These are phyloP conservation scores for Sordariomycetes sp. DNA, from an alignment of 2,329 filamentous ascomycete genomes.

Conservation along the genomic window DNA sequence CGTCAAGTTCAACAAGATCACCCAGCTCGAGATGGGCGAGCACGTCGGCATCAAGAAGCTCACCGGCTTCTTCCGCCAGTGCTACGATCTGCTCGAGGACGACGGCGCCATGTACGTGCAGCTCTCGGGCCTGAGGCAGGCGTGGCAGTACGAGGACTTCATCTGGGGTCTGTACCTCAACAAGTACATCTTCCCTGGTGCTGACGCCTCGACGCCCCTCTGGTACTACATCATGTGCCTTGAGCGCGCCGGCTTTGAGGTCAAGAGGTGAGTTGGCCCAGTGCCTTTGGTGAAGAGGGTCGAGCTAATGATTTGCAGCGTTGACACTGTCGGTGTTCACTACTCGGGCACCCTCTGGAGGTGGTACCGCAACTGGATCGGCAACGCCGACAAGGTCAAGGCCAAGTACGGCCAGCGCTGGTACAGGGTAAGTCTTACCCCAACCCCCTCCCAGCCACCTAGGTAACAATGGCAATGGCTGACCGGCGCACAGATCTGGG, in stretches of 20 bases:
- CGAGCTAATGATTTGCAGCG: constrained; percentile 15
- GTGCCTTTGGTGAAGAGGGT: not conserved
- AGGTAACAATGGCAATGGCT: too few species aligned
- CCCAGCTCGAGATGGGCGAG: constrained; percentile 96
- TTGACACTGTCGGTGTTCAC: constrained; percentile 92
- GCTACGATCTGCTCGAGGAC: constrained; percentile 91
- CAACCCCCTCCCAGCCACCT: not conserved
- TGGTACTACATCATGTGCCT: constrained; percentile 76
- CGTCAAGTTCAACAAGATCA: constrained; percentile 85
- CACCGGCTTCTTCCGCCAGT: constrained; percentile 66
- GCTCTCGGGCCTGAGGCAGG: constrained; percentile 83
- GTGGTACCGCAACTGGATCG: constrained; percentile 98
- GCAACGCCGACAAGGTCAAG: constrained; percentile 80
- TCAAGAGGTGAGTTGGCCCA: constrained; percentile 46
- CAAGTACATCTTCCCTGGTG: constrained; percentile 97
- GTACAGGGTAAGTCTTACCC: constrained; percentile 61
- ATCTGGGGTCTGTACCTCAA: constrained; percentile 99
- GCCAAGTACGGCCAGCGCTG: constrained; percentile 92
- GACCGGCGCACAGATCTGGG: constrained; percentile 90
- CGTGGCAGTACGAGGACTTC: constrained; percentile 96
- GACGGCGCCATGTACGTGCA: constrained; percentile 95
- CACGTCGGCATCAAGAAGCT: constrained; percentile 94
- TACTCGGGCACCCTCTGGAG: constrained; percentile 94
- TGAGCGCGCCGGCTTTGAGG: constrained; percentile 67
- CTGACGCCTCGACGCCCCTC: constrained; percentile 87